Evolutionary conservation across 2,329 filamentous ascomycete species (phyloP).

Genomic region (Sclerotinia borealis): DNA sequence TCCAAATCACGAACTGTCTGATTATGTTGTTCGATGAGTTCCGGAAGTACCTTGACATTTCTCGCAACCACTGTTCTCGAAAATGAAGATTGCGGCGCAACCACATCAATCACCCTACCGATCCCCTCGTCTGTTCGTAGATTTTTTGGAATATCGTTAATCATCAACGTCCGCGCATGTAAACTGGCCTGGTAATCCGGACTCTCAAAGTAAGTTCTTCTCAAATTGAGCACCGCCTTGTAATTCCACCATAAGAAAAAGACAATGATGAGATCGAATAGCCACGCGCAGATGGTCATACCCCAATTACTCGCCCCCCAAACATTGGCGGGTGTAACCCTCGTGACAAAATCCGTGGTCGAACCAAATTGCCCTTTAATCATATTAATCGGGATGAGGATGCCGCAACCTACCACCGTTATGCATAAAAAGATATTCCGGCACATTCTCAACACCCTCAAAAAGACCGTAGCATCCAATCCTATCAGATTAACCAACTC

Average conservation of each 20-base stretch:
- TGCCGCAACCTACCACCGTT: slow-evolving; percentile 63
- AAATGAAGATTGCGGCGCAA: slow-evolving; percentile 72
- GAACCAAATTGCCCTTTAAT: slow-evolving; percentile 38
- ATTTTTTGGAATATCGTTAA: slow-evolving; percentile 79
- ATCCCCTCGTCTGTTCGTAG: slow-evolving; percentile 80
- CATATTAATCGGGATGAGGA: slow-evolving; percentile 79
- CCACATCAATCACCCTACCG: slow-evolving; percentile 70
- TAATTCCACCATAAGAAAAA: slow-evolving; percentile 92
- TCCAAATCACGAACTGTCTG: slow-evolving; percentile 77
- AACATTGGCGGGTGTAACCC: slow-evolving; percentile 54
- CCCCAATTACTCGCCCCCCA: slow-evolving; percentile 51
- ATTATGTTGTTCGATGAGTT: slow-evolving; percentile 78
- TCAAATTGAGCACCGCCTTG: slow-evolving; percentile 60
- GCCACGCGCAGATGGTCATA: slow-evolving; percentile 52
- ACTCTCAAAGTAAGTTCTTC: slow-evolving; percentile 76
- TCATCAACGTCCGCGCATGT: slow-evolving; percentile 66
- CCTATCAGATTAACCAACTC: slow-evolving; percentile 77
- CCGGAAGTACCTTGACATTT: slow-evolving; percentile 85
- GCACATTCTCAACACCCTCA: slow-evolving; percentile 85
- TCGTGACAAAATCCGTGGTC: slow-evolving; percentile 42
- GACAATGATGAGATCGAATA: slow-evolving; percentile 69
- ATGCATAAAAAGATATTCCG: slow-evolving; percentile 79
- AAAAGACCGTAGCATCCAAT: slow-evolving; percentile 84
- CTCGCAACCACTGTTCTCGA: slow-evolving; percentile 78
- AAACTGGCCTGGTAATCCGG: slow-evolving; percentile 83